phyloP scores from a whole-genome alignment of 768 basidiomycete genomes.

The Omphalotus guepiniiformis region DNA sequence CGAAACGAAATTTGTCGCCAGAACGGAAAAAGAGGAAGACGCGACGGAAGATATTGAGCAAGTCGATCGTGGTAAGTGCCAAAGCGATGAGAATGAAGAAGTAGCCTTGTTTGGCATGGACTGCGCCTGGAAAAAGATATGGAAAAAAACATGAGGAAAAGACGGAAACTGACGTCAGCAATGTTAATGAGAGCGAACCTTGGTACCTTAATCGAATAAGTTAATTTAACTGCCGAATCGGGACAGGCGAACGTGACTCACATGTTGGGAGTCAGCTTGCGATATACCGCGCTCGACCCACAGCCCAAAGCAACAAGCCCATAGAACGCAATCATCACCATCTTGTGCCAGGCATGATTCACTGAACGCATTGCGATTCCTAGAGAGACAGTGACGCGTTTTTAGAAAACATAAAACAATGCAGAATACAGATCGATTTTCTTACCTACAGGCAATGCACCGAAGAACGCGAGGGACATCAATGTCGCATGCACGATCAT shows the following conservation, averaged over 20 bases:
- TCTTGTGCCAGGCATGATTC: constrained; percentile 58
- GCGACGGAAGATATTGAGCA: constrained; percentile 46
- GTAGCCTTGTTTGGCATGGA: constrained; percentile 61
- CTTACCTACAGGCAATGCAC: constrained; percentile 75
- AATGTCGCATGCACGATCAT: constrained; percentile 71
- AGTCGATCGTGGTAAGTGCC: constrained; percentile 49
- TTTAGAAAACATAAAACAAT: background rate
- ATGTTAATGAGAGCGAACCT: constrained; percentile 30
- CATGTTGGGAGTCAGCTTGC: constrained; percentile 79
- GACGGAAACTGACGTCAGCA: background rate
- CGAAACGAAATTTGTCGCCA: constrained; percentile 40
- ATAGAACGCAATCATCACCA: constrained; percentile 63
- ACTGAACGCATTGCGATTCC: constrained; percentile 80
- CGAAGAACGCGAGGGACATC: constrained; percentile 80
- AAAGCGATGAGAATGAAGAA: constrained; percentile 42
- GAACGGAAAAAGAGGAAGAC: constrained; percentile 42
- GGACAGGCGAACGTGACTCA: constrained; percentile 35
- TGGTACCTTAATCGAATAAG: constrained; percentile 52
- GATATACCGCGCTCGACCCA: constrained; percentile 65
- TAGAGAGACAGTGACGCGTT: constrained; percentile 22
- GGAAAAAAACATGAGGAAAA: background rate
- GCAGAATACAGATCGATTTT: background rate
- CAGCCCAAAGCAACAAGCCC: constrained; percentile 58
- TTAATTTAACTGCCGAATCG: constrained; percentile 11
- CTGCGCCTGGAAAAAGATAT: constrained; percentile 27